Base-by-base conservation (phyloP, 78 protist genomes). In the Protostelium mycophagum region DNA sequence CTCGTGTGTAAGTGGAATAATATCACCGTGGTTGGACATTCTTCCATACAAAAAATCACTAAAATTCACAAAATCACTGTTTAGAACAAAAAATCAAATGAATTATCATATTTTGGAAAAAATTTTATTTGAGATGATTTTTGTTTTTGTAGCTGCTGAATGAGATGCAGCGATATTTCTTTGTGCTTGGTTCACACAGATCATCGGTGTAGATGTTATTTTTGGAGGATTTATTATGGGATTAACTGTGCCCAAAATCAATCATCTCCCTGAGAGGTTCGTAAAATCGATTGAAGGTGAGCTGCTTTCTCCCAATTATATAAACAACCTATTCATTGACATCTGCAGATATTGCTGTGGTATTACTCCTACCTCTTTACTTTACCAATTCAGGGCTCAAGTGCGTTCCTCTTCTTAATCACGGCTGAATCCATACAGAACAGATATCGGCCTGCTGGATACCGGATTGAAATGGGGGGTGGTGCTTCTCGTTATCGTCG, bases 181-280 rank as follows among this genome's bases (percentile, higher is more conserved):
- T 0, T 86, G 87, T 1, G 91, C 93, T 28, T 94, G 88, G 38
- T 88, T 83, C 38, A 94, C 96, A 16, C 90, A 94, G 89, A 91
- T 90, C 0, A 90, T 94, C 90, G 96, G 96, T 51, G 96, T 94
- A 0, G 92, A 94, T 83, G 93, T 93, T 35, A 94, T 94, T 37
- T 94, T 94, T 29, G 96, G 96, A 73, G 96, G 91, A 28, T 94
- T 94, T n/a, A 36, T 94, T 0, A 35, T 91, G 16, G 96, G 96
- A 91, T 51, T 94, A 23, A 29, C 83, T 0, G 73, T 86, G 28
- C 96, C 96, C 63, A 86, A 93, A 73, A 34, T 23, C 36, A 86
- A 88, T 36, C 73, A 51, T 51, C 73, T 51, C 73, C 94, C 89
- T 29, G 37, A 86, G 1, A 51, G 73, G 16, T 51, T 51, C 73